Base-by-base conservation (phyloP, 345 rosid genomes). In the Aquilaria malaccensis region DNA sequence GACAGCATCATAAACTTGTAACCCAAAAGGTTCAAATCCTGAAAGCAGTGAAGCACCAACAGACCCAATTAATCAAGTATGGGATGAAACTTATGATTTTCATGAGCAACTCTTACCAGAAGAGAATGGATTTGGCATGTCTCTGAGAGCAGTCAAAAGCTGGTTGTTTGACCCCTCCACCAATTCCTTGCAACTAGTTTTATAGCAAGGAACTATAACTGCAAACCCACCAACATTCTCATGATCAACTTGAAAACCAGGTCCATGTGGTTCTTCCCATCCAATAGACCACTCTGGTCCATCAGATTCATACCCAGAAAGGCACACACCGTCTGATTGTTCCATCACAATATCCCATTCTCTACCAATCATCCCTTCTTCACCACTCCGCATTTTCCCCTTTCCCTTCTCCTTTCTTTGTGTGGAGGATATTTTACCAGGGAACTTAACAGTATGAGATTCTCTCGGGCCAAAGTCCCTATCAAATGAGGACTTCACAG, bases 231-330 rank as follows among this genome's bases (percentile, higher is more conserved):
- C 81, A 69, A 73, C 83, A 48, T 80, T 69, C 45, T 83, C 91
- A 30, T 76, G 74, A 33, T 81, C 82, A 49, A 64, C 71, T 14
- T 64, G 79, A 52, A 89, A 86, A 61, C 71, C 87, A 69, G 85
- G 76, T 9, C 94, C 89, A 56, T 77, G 89, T 52, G 89, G 94
- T 67, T 89, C 96, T 43, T 76, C 80, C 96, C 96, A 89, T 29
- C 96, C 94, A 55, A 86, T 79, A 70, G 96, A 89, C 96, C 94
- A 89, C 66, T 89, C 96, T 30, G 90, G 88, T 51, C 81, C 96
- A 61, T 81, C 94, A 13, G 71, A 73, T 64, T 89, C 96, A 32
- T 76, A 83, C 7, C 75, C 83, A 54, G 88, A 74, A 54, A 79
- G 57, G 49, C 73, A 62, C 59, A 76, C 50, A 50, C 78, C 83